Evolutionary conservation across 2,329 filamentous ascomycete species (phyloP).

Genomic region (Alternaria burnsii): DNA sequence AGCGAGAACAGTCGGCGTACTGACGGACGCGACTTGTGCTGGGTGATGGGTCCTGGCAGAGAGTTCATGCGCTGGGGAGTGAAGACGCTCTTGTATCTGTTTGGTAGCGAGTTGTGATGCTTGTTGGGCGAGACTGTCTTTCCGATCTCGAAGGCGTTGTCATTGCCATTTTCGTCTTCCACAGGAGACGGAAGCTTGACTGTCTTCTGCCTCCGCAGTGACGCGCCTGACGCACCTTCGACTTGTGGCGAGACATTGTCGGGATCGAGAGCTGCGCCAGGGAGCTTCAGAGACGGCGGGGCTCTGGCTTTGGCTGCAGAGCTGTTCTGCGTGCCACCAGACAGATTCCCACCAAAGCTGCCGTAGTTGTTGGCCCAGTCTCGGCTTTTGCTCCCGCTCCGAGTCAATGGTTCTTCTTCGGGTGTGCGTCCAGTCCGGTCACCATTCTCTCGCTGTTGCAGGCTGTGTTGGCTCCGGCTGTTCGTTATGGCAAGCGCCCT

Average conservation of each 20-base stretch:
- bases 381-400: slow-evolving; percentile 20
- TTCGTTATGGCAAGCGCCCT: slow-evolving; percentile 37
- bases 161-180: slow-evolving; percentile 39
- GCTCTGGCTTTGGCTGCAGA: slow-evolving; percentile 34
- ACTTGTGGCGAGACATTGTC: slow-evolving; percentile 32
- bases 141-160: slow-evolving; percentile 57
- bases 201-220: slow-evolving; percentile 27
- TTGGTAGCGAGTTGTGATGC: slow-evolving; percentile 38
- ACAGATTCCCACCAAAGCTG: slow-evolving; percentile 67
- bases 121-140: slow-evolving; percentile 48
- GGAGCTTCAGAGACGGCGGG: slow-evolving; percentile 65
- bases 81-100: slow-evolving; percentile 49
- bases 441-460: slow-evolving; percentile 24
- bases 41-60: slow-evolving; percentile 37
- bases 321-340: slow-evolving; percentile 23
- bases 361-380: slow-evolving; percentile 64
- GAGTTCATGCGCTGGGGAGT: slow-evolving; percentile 55
- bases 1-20: slow-evolving; percentile 55
- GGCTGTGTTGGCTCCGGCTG: slow-evolving; percentile 28
- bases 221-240: slow-evolving; percentile 22
- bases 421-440: slow-evolving; percentile 28
- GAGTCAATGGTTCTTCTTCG: slow-evolving; percentile 44
- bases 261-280: slow-evolving; percentile 67
- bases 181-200: slow-evolving; percentile 29
- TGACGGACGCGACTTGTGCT: slow-evolving; percentile 45